These are phyloP conservation scores for Talaromyces thailandensis DNA, from an alignment of 495 filamentous ascomycete species.

Conservation along the genomic window DNA sequence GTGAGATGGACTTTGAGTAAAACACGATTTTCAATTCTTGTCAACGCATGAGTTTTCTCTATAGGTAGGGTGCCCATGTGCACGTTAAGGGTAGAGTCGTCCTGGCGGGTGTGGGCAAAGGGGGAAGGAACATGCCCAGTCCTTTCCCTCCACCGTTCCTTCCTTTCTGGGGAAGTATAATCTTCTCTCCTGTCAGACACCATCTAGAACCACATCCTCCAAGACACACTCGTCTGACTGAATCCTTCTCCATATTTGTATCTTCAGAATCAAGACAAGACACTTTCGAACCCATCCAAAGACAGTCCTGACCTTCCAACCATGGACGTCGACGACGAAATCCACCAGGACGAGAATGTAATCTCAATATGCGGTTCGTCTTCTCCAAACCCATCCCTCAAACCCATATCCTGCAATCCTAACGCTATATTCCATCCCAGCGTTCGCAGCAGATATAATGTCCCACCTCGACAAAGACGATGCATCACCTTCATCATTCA, in stretches of 20 bases:
- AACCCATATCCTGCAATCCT: neutral
- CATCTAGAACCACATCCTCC: neutral
- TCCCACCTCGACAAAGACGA: neutral
- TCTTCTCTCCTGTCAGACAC: neutral
- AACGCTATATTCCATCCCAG: neutral
- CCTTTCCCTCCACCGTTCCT: neutral
- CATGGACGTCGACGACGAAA: neutral
- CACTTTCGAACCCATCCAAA: neutral
- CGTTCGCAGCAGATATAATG: neutral
- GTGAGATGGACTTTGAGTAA: neutral
- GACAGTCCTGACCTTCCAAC: neutral
- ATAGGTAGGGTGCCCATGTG: neutral
- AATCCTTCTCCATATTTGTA: neutral
- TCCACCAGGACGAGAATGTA: neutral
- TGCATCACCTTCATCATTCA: neutral
- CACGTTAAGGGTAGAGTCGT: neutral
- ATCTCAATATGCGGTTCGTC: slow-evolving; percentile 2
- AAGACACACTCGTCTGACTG: too few species aligned
- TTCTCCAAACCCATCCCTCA: neutral
- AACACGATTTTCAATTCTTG: neutral
- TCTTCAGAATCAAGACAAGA: neutral
- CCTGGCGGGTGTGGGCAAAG: neutral
- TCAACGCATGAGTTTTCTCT: neutral
- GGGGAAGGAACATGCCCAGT: neutral
- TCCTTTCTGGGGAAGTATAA: neutral